Evolutionary conservation across 805 yeast species (phyloP).

Genomic region (Debaryomyces hansenii): DNA sequence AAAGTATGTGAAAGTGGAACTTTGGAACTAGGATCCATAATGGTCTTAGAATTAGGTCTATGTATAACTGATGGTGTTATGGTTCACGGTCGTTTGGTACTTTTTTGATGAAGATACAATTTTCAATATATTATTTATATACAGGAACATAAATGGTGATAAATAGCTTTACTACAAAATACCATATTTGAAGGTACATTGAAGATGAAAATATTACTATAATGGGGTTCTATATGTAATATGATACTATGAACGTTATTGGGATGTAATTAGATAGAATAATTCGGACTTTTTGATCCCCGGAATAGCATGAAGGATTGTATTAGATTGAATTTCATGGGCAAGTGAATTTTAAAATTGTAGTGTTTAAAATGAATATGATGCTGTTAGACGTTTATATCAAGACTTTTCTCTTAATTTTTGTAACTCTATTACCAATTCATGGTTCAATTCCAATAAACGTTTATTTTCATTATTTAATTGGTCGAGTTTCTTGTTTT

Average conservation of each 20-base stretch:
- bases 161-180: neutral
- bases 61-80: neutral
- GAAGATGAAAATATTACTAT: too few species aligned
- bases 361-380: too few species aligned
- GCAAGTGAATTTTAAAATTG: too few species aligned
- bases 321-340: too few species aligned
- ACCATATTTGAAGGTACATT: too few species aligned
- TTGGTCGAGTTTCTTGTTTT: conserved; percentile 19
- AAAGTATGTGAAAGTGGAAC: conserved; percentile 80
- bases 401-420: neutral
- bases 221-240: too few species aligned
- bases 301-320: too few species aligned
- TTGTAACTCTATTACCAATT: conserved; percentile 10
- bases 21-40: conserved; percentile 38
- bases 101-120: neutral
- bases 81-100: neutral
- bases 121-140: neutral
- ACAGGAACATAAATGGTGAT: conserved; percentile 1
- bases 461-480: conserved; percentile 27
- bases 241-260: too few species aligned
- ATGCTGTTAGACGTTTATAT: neutral
- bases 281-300: too few species aligned
- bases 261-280: too few species aligned
- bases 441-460: conserved; percentile 32
- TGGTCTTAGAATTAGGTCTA: neutral